Conservation (phyloP, 1,139 yeast species). For the Yamadazyma dendronema region DNA sequence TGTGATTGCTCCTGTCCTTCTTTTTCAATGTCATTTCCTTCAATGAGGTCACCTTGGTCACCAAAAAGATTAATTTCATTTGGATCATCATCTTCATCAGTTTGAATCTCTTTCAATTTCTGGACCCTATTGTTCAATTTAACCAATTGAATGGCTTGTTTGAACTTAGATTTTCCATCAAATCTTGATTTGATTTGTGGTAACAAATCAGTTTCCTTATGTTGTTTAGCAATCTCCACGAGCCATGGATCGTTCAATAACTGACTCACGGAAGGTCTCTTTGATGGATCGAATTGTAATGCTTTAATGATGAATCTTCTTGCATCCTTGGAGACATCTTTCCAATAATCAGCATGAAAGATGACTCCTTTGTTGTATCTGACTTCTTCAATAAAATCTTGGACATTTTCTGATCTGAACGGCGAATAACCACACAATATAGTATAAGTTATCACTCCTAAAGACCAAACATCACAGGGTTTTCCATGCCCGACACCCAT, state of each 20-base stretch:
- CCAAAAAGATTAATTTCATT: slow-evolving; percentile 44
- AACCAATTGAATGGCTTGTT: slow-evolving; percentile 82
- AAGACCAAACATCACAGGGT: slow-evolving; percentile 90
- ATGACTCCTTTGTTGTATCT: slow-evolving; percentile 65
- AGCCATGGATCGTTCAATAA: slow-evolving; percentile 74
- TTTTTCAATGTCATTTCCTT: slow-evolving; percentile 5
- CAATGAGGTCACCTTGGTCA: slow-evolving; percentile 25
- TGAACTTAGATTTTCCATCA: slow-evolving; percentile 81
- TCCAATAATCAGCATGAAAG: slow-evolving; percentile 89
- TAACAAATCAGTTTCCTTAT: slow-evolving; percentile 59
- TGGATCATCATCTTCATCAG: slow-evolving; percentile 57
- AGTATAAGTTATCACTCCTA: slow-evolving; percentile 90
- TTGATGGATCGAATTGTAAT: slow-evolving; percentile 60
- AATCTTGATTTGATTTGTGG: slow-evolving; percentile 69
- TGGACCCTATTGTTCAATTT: slow-evolving; percentile 71
- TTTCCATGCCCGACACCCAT: slow-evolving; percentile 80
- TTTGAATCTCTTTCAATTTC: slow-evolving; percentile 55
- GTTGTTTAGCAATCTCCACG: slow-evolving; percentile 44
- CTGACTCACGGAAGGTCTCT: slow-evolving; percentile 66
- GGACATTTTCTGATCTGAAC: slow-evolving; percentile 78
- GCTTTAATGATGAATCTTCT: slow-evolving; percentile 68
- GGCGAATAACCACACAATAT: slow-evolving; percentile 92
- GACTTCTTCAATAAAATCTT: slow-evolving; percentile 79
- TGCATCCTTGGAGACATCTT: slow-evolving; percentile 70
- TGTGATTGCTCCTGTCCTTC: background rate